Percentiles rank a stretch among this genome's conserved stretches.
Evolutionary conservation across 768 basidiomycete genomes (phyloP).

Genomic region (Coprinellus micaceus): DNA sequence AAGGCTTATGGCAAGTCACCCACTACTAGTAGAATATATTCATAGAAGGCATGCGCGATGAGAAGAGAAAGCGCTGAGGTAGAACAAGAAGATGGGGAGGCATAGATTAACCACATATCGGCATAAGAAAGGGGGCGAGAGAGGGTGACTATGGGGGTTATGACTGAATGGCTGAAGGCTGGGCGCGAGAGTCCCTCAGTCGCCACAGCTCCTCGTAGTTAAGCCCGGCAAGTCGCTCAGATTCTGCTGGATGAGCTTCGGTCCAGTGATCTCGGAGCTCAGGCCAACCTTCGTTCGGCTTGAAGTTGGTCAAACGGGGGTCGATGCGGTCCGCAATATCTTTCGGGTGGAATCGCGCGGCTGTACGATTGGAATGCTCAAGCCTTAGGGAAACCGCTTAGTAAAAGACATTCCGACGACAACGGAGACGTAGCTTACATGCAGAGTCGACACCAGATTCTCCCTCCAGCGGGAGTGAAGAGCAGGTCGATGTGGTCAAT

Average conservation of each 20-base stretch:
- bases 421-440: background rate
- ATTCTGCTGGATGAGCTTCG: background rate
- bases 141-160: too few species aligned
- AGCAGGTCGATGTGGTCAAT: background rate
- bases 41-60: too few species aligned
- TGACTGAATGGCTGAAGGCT: too few species aligned
- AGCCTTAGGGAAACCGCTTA: background rate
- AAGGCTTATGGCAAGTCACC: too few species aligned
- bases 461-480: background rate
- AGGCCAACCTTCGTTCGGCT: background rate
- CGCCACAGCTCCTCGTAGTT: background rate
- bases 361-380: background rate
- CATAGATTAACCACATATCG: too few species aligned
- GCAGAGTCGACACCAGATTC: slow-evolving; percentile 5
- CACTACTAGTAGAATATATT: too few species aligned
- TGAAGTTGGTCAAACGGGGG: too few species aligned
- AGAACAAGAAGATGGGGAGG: too few species aligned
- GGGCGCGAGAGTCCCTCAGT: background rate
- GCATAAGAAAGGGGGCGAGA: too few species aligned
- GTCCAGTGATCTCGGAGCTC: background rate
- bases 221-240: background rate
- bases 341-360: background rate
- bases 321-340: too few species aligned
- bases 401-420: background rate
- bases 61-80: too few species aligned